A percentile compares a stretch with the other conserved stretches of the same genome.
phyloP scores from a whole-genome alignment of 2,329 filamentous ascomycete genomes.

The Neopestalotiopsis rosae region DNA sequence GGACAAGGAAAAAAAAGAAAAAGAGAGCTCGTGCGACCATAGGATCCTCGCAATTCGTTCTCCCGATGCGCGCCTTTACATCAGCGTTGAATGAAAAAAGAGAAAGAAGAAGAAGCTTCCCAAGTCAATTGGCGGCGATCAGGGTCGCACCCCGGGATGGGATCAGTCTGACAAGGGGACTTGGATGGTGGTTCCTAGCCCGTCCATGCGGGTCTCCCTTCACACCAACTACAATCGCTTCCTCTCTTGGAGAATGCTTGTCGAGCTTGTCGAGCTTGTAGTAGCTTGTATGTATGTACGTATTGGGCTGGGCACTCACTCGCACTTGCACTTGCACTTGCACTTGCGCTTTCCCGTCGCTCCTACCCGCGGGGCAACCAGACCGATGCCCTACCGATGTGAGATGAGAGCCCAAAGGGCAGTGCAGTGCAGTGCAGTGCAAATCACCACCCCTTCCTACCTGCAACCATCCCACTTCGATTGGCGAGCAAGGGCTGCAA shows the following conservation, averaged over 20 bases:
- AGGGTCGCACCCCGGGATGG: conserved; percentile 3
- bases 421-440: neutral
- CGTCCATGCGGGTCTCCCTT: neutral
- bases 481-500: neutral
- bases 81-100: neutral
- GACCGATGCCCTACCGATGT: neutral
- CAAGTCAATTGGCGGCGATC: neutral
- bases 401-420: neutral
- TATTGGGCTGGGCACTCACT: neutral
- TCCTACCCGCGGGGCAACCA: too few species aligned
- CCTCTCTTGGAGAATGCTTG: too few species aligned
- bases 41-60: neutral
- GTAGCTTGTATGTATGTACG: too few species aligned
- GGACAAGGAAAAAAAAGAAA: too few species aligned
- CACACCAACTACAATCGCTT: neutral
- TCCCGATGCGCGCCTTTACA: neutral
- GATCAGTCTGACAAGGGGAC: conserved; percentile 2
- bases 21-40: neutral
- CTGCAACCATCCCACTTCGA: neutral
- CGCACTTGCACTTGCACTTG: neutral
- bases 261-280: too few species aligned
- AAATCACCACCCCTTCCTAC: neutral
- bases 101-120: neutral
- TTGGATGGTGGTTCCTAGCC: neutral
- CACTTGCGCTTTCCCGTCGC: too few species aligned